Evolutionary conservation across 2,329 filamentous ascomycete species (phyloP).

Genomic region (Colletotrichum filicis): DNA sequence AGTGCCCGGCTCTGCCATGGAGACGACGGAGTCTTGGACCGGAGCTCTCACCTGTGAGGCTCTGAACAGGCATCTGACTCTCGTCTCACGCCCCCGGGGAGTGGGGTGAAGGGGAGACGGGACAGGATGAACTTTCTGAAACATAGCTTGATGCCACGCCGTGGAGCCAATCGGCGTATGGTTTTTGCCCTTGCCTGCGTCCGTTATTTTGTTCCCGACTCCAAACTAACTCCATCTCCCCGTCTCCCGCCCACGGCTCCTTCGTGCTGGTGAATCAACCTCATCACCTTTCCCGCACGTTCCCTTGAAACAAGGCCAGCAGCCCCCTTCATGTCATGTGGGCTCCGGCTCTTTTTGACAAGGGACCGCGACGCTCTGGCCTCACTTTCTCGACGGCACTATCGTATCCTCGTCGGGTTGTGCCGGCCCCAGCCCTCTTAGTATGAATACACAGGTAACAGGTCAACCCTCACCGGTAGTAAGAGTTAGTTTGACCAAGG

Average conservation of each 20-base stretch:
- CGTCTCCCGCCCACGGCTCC: neutral
- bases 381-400: neutral
- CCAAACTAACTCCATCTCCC: neutral
- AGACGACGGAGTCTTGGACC: constrained; percentile 5
- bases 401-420: neutral
- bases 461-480: neutral
- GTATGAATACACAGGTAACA: neutral
- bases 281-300: constrained; percentile 14
- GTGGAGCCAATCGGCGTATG: constrained; percentile 20
- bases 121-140: constrained; percentile 28
- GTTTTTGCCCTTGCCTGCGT: neutral
- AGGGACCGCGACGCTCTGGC: neutral
- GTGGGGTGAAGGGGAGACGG: neutral
- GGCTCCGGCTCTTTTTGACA: neutral
- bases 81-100: neutral
- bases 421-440: neutral
- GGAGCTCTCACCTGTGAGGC: constrained; percentile 1
- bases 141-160: constrained; percentile 14
- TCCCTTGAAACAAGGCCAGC: constrained; percentile 28
- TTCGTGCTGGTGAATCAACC: neutral
- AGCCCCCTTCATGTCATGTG: constrained; percentile 5
- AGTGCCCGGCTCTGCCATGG: constrained; percentile 5
- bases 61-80: neutral
- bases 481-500: neutral
- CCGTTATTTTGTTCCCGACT: neutral